Percentiles rank a stretch among this genome's conserved stretches.
Conservation (phyloP, 2,329 filamentous ascomycete species). For the Pseudodiploospora longispora region DNA sequence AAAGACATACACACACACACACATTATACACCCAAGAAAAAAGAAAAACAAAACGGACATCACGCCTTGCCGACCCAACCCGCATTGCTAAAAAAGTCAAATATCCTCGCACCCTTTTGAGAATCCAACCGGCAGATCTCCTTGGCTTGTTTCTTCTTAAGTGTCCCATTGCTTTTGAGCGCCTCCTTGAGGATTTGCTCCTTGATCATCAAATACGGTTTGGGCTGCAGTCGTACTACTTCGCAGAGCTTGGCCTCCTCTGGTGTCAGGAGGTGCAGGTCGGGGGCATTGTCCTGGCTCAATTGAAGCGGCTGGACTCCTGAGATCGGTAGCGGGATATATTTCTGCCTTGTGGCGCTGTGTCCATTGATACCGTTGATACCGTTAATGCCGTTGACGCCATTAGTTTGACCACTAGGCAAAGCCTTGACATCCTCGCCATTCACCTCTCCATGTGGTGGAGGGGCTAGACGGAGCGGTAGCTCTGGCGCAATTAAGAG, state of each 20-base stretch:
- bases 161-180: conserved; percentile 73
- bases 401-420: conserved; percentile 46
- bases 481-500: conserved; percentile 74
- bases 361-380: conserved; percentile 31
- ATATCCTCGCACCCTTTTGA: conserved; percentile 77
- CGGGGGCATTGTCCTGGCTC: conserved; percentile 67
- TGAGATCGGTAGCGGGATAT: conserved; percentile 47
- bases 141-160: conserved; percentile 92
- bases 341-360: conserved; percentile 37
- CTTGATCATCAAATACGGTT: conserved; percentile 92
- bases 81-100: conserved; percentile 88
- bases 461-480: conserved; percentile 46
- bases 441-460: conserved; percentile 28
- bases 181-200: conserved; percentile 87
- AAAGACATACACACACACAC: not conserved
- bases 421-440: conserved; percentile 46
- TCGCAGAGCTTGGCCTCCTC: conserved; percentile 86
- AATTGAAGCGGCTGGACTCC: conserved; percentile 59
- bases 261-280: conserved; percentile 75
- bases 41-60: conserved; percentile 5
- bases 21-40: not conserved
- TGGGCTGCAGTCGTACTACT: conserved; percentile 76
- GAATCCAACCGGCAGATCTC: conserved; percentile 78
- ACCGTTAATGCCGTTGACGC: conserved; percentile 40
- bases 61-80: conserved; percentile 87